Percentiles rank a stretch among this genome's conserved stretches.
phyloP scores from a whole-genome alignment of 2,329 filamentous ascomycete species.

The Colletotrichum sp. region DNA sequence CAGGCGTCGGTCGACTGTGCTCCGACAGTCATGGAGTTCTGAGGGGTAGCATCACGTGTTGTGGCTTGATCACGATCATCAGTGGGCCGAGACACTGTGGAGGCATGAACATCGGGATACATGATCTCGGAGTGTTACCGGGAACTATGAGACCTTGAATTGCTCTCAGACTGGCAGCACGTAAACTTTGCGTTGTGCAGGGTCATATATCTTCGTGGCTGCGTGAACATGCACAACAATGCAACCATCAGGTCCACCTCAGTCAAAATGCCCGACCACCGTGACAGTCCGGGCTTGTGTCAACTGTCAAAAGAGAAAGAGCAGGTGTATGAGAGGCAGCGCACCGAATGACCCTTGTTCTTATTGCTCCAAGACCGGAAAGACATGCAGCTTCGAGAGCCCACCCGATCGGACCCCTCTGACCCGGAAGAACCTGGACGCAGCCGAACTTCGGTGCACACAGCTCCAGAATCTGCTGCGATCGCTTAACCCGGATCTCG shows the following conservation, averaged over 20 bases:
- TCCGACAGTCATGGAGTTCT: not conserved
- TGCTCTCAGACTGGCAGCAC: not conserved
- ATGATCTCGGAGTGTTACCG: not conserved
- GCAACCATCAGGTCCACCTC: not conserved
- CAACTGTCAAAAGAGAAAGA: constrained; percentile 24
- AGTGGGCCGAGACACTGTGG: not conserved
- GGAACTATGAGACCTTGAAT: not conserved
- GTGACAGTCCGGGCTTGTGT: constrained; percentile 18
- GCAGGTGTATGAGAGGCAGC: constrained; percentile 19
- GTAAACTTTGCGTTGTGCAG: not conserved
- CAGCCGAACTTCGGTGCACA: constrained; percentile 31
- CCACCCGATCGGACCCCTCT: constrained; percentile 37
- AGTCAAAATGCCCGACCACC: not conserved
- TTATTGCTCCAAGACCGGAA: constrained; percentile 33
- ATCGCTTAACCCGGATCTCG: constrained; percentile 29
- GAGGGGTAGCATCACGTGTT: not conserved
- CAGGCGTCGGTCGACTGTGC: not conserved
- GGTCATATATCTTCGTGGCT: not conserved
- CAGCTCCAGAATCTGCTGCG: constrained; percentile 31
- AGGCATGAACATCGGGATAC: not conserved
- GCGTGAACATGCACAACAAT: not conserved
- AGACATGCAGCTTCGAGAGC: constrained; percentile 36
- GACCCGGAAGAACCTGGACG: constrained; percentile 39
- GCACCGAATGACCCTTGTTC: constrained; percentile 26
- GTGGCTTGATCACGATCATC: not conserved